A percentile compares a stretch with the other conserved stretches of the same genome.
Conservation (phyloP, 1,139 yeast genomes). For the Blastobotrys apis region DNA sequence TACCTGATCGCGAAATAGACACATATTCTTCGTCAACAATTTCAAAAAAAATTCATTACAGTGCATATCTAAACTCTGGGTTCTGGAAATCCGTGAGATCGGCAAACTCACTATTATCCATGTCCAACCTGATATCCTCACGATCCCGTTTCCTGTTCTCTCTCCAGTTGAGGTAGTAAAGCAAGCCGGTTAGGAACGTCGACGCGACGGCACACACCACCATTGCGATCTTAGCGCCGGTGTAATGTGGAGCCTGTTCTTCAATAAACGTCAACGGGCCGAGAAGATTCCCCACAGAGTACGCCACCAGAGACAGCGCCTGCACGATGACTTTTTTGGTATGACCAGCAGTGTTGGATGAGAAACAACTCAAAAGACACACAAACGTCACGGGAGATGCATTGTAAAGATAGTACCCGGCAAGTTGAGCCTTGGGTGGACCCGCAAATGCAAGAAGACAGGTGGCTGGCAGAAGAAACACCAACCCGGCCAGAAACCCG, state of each 20-base stretch:
- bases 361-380: slow-evolving; percentile 46
- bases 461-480: slow-evolving; percentile 35
- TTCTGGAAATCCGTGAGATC: slow-evolving; percentile 63
- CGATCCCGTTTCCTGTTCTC: slow-evolving; percentile 36
- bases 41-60: slow-evolving; percentile 9
- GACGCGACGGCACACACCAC: slow-evolving; percentile 36
- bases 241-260: slow-evolving; percentile 49
- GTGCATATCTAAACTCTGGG: slow-evolving; percentile 52
- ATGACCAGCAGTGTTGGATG: slow-evolving; percentile 57
- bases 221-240: slow-evolving; percentile 44
- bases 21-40: no score
- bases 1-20: no score
- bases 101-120: slow-evolving; percentile 45
- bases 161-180: slow-evolving; percentile 31
- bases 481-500: slow-evolving; percentile 36
- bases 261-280: slow-evolving; percentile 57
- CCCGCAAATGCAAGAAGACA: slow-evolving; percentile 46
- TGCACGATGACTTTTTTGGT: slow-evolving; percentile 50
- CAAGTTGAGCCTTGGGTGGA: slow-evolving; percentile 35
- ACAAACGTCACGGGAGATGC: slow-evolving; percentile 43
- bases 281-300: slow-evolving; percentile 55
- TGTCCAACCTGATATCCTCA: slow-evolving; percentile 20
- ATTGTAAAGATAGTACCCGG: slow-evolving; percentile 40
- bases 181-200: slow-evolving; percentile 23
- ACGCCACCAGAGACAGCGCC: slow-evolving; percentile 47